These are phyloP conservation scores for Pseudomassariella vexata DNA, from an alignment of 2,329 filamentous ascomycete genomes.

Conservation along the genomic window DNA sequence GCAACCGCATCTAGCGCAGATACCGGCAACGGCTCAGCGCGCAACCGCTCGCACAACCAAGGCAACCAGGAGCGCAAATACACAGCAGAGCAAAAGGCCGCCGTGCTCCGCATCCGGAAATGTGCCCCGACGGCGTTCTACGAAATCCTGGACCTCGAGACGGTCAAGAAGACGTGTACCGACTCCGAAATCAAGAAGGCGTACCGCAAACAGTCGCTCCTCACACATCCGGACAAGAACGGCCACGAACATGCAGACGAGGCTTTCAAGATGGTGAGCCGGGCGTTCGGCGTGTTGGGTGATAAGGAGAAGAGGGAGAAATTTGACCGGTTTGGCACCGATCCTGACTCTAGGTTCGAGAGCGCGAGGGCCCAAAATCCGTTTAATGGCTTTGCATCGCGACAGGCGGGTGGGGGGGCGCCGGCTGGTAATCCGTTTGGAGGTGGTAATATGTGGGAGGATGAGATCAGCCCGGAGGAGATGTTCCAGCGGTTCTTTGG, in stretches of 20 bases:
- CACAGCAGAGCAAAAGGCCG: conserved; percentile 85
- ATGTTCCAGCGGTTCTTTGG: conserved; percentile 97
- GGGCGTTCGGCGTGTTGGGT: conserved; percentile 87
- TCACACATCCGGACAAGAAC: conserved; percentile 99
- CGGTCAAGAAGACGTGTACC: conserved; percentile 56
- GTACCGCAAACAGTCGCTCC: conserved; percentile 85
- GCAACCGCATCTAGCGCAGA: conserved; percentile 51
- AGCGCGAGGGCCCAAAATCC: conserved; percentile 55
- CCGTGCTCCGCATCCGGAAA: conserved; percentile 80
- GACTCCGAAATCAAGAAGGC: conserved; percentile 95
- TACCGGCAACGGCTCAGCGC: conserved; percentile 34
- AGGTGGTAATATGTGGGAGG: conserved; percentile 66
- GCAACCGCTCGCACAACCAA: conserved; percentile 64
- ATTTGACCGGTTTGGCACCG: conserved; percentile 83
- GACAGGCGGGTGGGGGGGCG: conserved; percentile 30
- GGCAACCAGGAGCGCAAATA: conserved; percentile 71
- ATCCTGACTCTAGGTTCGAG: conserved; percentile 84
- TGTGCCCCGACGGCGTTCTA: conserved; percentile 88
- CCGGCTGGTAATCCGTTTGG: conserved; percentile 39
- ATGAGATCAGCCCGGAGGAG: conserved; percentile 93
- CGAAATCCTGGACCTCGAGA: conserved; percentile 78
- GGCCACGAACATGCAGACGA: conserved; percentile 92
- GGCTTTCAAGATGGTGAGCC: conserved; percentile 96
- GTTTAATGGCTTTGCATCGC: conserved; percentile 48
- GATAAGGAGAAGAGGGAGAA: conserved; percentile 89